A percentile compares a stretch with the other conserved stretches of the same genome.
Conservation (phyloP, 2,329 filamentous ascomycete species). For the Whalleya microplaca region DNA sequence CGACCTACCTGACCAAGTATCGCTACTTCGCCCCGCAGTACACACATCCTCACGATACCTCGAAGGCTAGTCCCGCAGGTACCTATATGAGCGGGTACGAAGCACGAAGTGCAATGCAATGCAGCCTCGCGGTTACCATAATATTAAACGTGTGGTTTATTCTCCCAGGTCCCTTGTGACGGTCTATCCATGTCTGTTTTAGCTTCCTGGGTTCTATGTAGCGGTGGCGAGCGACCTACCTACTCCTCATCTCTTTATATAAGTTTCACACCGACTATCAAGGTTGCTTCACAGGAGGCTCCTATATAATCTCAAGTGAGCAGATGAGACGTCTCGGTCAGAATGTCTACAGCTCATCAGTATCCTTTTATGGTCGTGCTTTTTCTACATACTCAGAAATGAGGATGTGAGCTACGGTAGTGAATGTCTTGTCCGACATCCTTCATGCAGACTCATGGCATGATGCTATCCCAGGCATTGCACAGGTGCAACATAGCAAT, state of each 20-base stretch:
- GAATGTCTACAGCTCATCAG: too few relatives aligned
- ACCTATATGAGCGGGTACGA: slow-evolving; percentile 29
- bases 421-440: background rate
- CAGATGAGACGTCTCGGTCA: too few relatives aligned
- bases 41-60: slow-evolving; percentile 32
- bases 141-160: slow-evolving; percentile 7
- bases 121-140: slow-evolving; percentile 22
- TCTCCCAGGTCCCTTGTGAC: background rate
- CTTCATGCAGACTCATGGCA: background rate
- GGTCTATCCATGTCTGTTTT: background rate
- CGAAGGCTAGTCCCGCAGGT: slow-evolving; percentile 30
- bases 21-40: slow-evolving; percentile 35
- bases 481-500: slow-evolving; percentile 1
- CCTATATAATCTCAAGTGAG: too few relatives aligned
- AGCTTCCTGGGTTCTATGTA: background rate
- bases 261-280: background rate
- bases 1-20: slow-evolving; percentile 25
- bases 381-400: background rate
- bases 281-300: too few relatives aligned
- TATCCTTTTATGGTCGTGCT: too few relatives aligned
- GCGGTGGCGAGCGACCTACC: background rate
- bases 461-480: background rate
- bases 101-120: slow-evolving; percentile 19
- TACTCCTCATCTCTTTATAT: background rate
- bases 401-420: background rate